Conservation (phyloP, 352 stramenopile species). For the Phytopythium vexans region DNA sequence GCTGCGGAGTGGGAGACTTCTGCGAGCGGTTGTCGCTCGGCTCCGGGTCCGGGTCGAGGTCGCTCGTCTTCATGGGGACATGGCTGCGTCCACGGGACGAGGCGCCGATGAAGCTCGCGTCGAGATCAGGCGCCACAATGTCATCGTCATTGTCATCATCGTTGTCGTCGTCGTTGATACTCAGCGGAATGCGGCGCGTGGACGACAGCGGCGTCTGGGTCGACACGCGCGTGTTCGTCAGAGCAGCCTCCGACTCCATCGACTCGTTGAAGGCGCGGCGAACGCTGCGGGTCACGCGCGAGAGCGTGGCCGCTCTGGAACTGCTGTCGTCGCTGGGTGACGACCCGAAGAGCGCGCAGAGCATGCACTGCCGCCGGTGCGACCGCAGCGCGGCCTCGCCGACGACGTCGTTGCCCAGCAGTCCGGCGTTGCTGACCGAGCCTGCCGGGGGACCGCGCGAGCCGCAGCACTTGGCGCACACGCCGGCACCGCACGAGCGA, state of each 20-base stretch:
- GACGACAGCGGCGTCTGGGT: no score
- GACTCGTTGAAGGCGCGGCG: conserved; percentile 25
- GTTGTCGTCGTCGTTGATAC: conserved; percentile 20
- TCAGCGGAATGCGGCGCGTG: conserved; percentile 5
- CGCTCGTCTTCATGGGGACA: background rate
- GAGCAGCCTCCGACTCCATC: conserved; percentile 9
- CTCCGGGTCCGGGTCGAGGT: background rate
- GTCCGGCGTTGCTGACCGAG: conserved; percentile 2
- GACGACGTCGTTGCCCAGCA: conserved; percentile 10
- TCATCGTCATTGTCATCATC: conserved; percentile 19
- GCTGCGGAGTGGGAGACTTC: background rate
- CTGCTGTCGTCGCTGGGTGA: conserved; percentile 8
- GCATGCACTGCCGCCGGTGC: conserved; percentile 42
- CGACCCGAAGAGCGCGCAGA: conserved; percentile 57
- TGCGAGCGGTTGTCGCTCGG: no score
- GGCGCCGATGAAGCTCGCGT: background rate
- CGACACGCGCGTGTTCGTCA: conserved; percentile 5
- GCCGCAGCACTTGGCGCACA: conserved; percentile 58
- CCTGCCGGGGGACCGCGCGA: background rate
- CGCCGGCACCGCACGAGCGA: conserved; percentile 36
- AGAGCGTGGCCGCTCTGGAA: background rate
- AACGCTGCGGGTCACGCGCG: conserved; percentile 27
- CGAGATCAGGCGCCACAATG: conserved; percentile 1
- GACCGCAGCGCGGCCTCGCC: conserved; percentile 6
- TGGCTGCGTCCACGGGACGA: conserved; percentile 7